Conservation (phyloP, 2,329 filamentous ascomycete species). For the Ceratocystis lukuohia region DNA sequence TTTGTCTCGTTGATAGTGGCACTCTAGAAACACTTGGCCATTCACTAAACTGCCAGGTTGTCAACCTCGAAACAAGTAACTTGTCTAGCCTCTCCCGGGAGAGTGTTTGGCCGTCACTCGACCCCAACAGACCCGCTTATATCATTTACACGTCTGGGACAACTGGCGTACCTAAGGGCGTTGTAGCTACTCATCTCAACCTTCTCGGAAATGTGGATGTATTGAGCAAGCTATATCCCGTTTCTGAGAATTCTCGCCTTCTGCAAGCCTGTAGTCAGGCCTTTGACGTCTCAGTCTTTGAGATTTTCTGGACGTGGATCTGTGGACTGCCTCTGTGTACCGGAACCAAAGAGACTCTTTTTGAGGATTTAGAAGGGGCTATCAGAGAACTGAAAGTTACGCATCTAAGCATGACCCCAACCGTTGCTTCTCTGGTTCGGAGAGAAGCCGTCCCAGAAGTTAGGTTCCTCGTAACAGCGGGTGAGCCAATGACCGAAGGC, state of each 20-base stretch:
- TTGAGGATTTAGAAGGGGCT: constrained; percentile 54
- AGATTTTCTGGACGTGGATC: constrained; percentile 77
- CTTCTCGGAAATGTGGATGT: constrained; percentile 61
- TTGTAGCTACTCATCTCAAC: constrained; percentile 63
- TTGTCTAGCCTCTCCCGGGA: constrained; percentile 25
- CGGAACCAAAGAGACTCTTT: constrained; percentile 58
- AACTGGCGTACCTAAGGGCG: constrained; percentile 67
- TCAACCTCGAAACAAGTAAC: constrained; percentile 27
- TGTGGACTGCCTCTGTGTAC: constrained; percentile 67
- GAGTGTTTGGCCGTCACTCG: constrained; percentile 23
- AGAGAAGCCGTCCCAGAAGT: constrained; percentile 57
- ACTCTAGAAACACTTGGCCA: constrained; percentile 21
- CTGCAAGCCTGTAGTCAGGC: constrained; percentile 74
- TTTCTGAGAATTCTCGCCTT: constrained; percentile 39
- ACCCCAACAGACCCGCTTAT: constrained; percentile 50
- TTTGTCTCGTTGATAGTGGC: constrained; percentile 32
- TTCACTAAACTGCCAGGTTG: constrained; percentile 18
- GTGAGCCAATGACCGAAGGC: constrained; percentile 62
- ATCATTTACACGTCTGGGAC: constrained; percentile 75
- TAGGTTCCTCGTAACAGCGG: constrained; percentile 64
- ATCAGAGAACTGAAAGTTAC: constrained; percentile 54
- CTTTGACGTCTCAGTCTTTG: constrained; percentile 81
- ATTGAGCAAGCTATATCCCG: constrained; percentile 53
- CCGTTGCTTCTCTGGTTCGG: constrained; percentile 62
- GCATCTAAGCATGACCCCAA: constrained; percentile 75